Conservation (phyloP, 1,284 basidiomycete species). For the Irpex lacteus region DNA sequence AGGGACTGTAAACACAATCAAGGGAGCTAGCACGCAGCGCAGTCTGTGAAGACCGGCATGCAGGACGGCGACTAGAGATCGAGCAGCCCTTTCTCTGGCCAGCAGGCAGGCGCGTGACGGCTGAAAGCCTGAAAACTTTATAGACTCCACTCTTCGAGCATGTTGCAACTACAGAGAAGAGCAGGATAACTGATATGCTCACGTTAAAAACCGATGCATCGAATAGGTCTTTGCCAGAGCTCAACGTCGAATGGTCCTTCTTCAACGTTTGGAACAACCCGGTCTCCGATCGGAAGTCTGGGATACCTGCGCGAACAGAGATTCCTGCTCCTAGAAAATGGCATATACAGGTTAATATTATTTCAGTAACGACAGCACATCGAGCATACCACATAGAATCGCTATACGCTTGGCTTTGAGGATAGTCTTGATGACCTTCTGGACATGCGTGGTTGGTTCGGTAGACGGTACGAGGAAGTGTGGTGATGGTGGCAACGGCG, state of each 20-base stretch:
- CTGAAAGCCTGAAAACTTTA: background rate
- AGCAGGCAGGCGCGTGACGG: background rate
- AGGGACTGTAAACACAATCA: background rate
- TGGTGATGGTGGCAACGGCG: constrained; percentile 28
- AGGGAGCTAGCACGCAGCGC: background rate
- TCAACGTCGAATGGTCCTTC: constrained; percentile 71
- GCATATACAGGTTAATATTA: background rate
- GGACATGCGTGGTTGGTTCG: constrained; percentile 41
- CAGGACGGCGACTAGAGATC: background rate
- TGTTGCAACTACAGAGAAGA: background rate
- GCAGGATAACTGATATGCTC: constrained; percentile 32
- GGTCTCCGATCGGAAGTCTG: constrained; percentile 85
- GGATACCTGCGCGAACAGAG: constrained; percentile 87
- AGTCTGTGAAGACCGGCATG: background rate
- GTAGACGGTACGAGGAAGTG: constrained; percentile 37
- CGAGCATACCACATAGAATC: constrained; percentile 76
- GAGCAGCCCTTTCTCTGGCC: background rate
- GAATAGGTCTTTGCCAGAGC: constrained; percentile 87
- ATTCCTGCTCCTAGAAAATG: constrained; percentile 77
- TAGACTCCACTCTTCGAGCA: background rate
- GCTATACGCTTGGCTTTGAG: constrained; percentile 80
- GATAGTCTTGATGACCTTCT: constrained; percentile 60
- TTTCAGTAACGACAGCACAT: too few species aligned
- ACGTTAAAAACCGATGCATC: constrained; percentile 89
- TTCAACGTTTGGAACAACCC: constrained; percentile 83